Conservation (phyloP, 2,329 filamentous ascomycete species). For the Diaporthe citrichinensis region DNA sequence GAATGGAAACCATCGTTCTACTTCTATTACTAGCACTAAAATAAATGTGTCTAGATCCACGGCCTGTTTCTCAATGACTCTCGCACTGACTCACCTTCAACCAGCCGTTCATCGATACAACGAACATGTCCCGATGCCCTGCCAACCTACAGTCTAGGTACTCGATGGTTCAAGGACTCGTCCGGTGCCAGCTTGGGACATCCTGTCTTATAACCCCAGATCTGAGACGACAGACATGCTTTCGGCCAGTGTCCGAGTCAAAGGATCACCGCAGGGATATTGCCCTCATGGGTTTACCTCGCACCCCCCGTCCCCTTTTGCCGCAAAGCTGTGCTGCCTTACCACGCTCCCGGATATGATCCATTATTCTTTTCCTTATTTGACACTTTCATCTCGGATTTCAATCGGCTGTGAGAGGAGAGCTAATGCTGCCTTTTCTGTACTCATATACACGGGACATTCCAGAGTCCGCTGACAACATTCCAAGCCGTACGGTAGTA, state of each 20-base stretch:
- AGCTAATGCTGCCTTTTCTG: constrained; percentile 11
- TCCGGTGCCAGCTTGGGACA: constrained; percentile 16
- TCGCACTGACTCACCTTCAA: not conserved
- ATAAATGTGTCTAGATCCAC: not conserved
- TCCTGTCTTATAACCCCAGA: constrained; percentile 23
- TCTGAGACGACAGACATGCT: constrained; percentile 17
- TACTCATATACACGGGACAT: constrained; percentile 35
- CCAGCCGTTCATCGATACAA: not conserved
- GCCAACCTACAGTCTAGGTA: not conserved
- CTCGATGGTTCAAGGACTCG: not conserved
- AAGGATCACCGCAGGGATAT: constrained; percentile 22
- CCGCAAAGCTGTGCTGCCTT: not conserved
- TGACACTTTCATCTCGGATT: constrained; percentile 31
- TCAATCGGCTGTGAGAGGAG: constrained; percentile 32
- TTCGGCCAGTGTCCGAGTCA: constrained; percentile 29
- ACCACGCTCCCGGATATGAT: constrained; percentile 1
- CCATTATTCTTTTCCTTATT: constrained; percentile 1
- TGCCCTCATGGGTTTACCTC: not conserved
- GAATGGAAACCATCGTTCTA: not conserved
- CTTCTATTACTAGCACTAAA: not conserved
- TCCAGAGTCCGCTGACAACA: not conserved
- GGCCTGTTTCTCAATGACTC: not conserved
- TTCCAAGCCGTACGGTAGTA: not conserved
- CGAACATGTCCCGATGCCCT: not conserved
- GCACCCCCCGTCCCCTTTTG: not conserved